These are phyloP conservation scores for Ballota nigra DNA, from an alignment of 257 asterid genomes.

Conservation along the genomic window DNA sequence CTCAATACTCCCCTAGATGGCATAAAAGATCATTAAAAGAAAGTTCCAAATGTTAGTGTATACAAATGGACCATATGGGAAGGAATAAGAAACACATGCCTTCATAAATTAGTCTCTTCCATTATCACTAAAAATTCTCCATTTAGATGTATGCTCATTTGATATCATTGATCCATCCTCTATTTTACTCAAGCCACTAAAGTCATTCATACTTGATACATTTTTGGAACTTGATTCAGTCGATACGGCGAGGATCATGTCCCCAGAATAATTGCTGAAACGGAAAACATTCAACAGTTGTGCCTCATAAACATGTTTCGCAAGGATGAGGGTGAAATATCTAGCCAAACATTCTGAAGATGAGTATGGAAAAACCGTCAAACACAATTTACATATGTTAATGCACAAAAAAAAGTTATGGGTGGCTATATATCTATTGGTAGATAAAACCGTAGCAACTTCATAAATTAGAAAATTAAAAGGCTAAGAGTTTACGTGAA, in stretches of 20 bases:
- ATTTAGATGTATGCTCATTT: too few species aligned
- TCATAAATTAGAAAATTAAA: too few species aligned
- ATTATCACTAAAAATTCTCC: constrained; percentile 84
- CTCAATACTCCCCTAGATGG: constrained; percentile 61
- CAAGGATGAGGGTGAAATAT: neutral
- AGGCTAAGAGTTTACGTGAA: neutral
- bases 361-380: neutral
- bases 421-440: neutral
- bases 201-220: constrained; percentile 29
- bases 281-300: constrained; percentile 14
- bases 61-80: constrained; percentile 16
- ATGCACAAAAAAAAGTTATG: neutral
- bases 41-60: too few species aligned
- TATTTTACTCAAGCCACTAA: too few species aligned
- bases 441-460: too few species aligned
- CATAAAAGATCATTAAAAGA: constrained; percentile 16
- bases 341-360: constrained; percentile 5
- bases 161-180: too few species aligned
- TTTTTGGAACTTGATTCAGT: constrained; percentile 38
- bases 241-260: constrained; percentile 45
- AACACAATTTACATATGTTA: neutral
- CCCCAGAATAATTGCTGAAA: constrained; percentile 62
- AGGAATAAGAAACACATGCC: constrained; percentile 43
- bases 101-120: constrained; percentile 76
- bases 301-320: constrained; percentile 4